Conservation (phyloP, 331 rosid species). For the Quercus phellos region DNA sequence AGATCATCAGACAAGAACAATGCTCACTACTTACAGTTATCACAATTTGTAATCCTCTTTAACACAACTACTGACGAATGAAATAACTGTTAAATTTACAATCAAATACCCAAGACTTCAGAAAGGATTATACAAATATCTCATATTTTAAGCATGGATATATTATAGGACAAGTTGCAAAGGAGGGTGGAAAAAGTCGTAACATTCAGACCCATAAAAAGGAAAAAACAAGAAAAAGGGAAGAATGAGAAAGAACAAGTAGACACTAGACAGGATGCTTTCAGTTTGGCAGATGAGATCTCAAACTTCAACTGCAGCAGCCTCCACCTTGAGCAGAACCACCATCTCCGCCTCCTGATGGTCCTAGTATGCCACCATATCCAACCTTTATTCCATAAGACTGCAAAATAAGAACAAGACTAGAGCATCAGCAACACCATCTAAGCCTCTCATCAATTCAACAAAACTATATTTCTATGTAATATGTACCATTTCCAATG, state of each 20-base stretch:
- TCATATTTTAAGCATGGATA: slow-evolving; percentile 19
- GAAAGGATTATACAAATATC: slow-evolving; percentile 49
- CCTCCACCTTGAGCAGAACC: slow-evolving; percentile 73
- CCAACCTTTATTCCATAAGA: slow-evolving; percentile 99
- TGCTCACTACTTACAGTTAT: not conserved
- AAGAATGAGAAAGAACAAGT: not conserved
- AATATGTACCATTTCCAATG: not conserved
- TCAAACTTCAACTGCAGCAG: slow-evolving; percentile 75
- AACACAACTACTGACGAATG: slow-evolving; percentile 23
- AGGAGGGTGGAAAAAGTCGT: not conserved
- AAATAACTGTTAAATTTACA: slow-evolving; percentile 45
- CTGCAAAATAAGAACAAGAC: slow-evolving; percentile 42
- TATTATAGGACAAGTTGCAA: not conserved
- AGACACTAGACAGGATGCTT: slow-evolving; percentile 20
- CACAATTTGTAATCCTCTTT: slow-evolving; percentile 31
- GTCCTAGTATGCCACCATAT: slow-evolving; percentile 96
- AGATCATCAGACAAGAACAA: not conserved
- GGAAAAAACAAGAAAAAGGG: slow-evolving; percentile 7
- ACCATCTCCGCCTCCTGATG: slow-evolving; percentile 92
- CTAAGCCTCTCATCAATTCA: not conserved
- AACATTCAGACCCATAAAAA: slow-evolving; percentile 31
- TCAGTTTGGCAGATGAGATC: slow-evolving; percentile 6
- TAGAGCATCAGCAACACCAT: slow-evolving; percentile 15
- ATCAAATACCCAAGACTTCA: slow-evolving; percentile 26
- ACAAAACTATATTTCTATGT: not conserved